Base-by-base conservation (phyloP, 768 basidiomycete genomes). In the Mycena alexandri region DNA sequence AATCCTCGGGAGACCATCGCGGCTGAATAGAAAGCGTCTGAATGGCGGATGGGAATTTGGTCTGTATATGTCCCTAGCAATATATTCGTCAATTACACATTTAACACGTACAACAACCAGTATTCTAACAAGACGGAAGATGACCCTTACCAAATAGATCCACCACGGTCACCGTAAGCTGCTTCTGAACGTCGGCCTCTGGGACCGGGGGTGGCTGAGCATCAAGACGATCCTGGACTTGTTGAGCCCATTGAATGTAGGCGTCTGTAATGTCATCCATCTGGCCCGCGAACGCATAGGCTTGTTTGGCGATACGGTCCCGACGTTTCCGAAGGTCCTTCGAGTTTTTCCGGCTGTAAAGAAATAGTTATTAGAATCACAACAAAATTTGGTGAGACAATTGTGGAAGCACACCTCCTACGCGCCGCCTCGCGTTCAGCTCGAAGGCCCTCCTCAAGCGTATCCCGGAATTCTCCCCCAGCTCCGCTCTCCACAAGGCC, bases 1-100 rank as follows among this genome's bases (percentile, higher is more conserved):
- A 68, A n/a, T 7, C 67, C 72, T 21, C 48, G 24, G 7, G 53
- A 53, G 11, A 72, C 42, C 11, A 67, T 24, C 5, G 34, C 34
- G 29, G 65, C 61, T 21, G 55, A 13, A 6, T 47, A 25, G 34
- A 57, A 17, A 10, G 50, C 54, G n/a, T 25, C 34, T 36, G 34
- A 6, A 5, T 21, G 3, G 41, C 56, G n/a, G 19, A 13, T 2
- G 54, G 8, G 22, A 7, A 61, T n/a, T 5, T 29, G 13, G 25
- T 2, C 24, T 10, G 64, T 57, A 9, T 44, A 50, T 60, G 51
- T 36, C 12, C 34, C 34, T 36, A 36, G 12, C 34, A 12, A 12
- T n/a, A n/a, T n/a, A n/a, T n/a, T n/a, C 34, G 34, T 5, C 33
- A 34, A 33, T 13, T 38, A 21, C n/a, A n/a, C n/a, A n/a, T n/a